Percentiles rank a stretch among this genome's conserved stretches.
These are phyloP conservation scores for Ascoidea rubescens DNA, from an alignment of 805 yeast genomes.

Conservation along the genomic window DNA sequence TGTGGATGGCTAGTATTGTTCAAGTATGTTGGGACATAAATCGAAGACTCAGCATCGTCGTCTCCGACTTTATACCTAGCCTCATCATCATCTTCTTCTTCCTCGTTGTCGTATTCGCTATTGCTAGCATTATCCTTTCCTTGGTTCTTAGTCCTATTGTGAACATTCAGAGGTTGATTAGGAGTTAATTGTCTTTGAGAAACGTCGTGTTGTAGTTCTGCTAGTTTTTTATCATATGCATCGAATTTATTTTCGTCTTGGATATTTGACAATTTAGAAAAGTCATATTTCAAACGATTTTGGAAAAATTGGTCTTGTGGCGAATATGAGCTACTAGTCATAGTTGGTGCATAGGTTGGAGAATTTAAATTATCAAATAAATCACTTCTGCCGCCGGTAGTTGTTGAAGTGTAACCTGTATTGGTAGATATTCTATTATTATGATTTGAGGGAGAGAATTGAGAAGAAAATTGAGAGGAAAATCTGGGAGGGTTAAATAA, in stretches of 20 bases:
- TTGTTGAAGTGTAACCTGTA: background rate
- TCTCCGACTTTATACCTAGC: background rate
- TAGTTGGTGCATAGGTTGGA: background rate
- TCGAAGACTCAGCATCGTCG: slow-evolving; percentile 1
- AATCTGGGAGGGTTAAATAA: background rate
- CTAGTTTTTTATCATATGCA: slow-evolving; percentile 5
- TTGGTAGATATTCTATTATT: background rate
- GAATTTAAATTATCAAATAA: background rate
- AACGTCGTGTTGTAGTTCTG: slow-evolving; percentile 5
- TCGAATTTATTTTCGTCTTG: slow-evolving; percentile 5
- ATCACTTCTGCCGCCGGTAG: background rate
- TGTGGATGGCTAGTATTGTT: slow-evolving; percentile 10
- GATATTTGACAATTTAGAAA: background rate
- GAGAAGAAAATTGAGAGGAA: background rate
- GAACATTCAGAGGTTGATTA: too few relatives aligned
- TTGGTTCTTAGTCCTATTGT: too few relatives aligned
- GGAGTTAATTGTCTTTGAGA: background rate
- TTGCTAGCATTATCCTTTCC: background rate
- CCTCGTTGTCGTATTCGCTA: background rate
- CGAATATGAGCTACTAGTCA: background rate
- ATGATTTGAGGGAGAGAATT: too few relatives aligned
- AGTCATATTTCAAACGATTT: background rate
- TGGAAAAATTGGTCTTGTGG: background rate
- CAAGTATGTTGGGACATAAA: slow-evolving; percentile 10
- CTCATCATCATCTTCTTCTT: slow-evolving; percentile 5